phyloP scores from a whole-genome alignment of 1,139 yeast species.

The Lodderomyces margitis region DNA sequence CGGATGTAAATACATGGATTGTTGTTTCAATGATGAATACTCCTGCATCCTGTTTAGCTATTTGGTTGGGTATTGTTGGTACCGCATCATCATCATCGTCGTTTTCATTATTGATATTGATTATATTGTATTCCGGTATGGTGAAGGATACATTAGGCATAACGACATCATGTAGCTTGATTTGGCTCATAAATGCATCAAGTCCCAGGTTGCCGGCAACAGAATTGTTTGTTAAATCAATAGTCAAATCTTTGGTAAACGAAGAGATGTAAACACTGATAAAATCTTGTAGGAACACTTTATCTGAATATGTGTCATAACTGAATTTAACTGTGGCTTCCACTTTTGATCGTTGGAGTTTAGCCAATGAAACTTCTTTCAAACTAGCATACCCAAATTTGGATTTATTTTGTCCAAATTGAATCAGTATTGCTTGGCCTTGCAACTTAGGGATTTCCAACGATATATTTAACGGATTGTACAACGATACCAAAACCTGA shows the following conservation, averaged over 20 bases:
- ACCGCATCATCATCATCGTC: slow-evolving; percentile 1
- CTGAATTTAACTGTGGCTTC: slow-evolving; percentile 15
- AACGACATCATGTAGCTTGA: slow-evolving; percentile 15
- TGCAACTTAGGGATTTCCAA: slow-evolving; percentile 20
- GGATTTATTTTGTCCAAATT: slow-evolving; percentile 18
- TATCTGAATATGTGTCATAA: slow-evolving; percentile 11
- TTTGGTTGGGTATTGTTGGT: background rate
- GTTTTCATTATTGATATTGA: background rate
- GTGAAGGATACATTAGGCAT: slow-evolving; percentile 18
- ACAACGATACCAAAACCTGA: slow-evolving; percentile 32
- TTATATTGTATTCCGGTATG: slow-evolving; percentile 1
- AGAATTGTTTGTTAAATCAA: slow-evolving; percentile 16
- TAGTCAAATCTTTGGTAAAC: slow-evolving; percentile 9
- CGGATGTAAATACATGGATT: slow-evolving; percentile 52
- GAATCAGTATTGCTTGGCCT: slow-evolving; percentile 13
- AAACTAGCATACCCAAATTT: slow-evolving; percentile 18
- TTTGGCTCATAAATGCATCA: slow-evolving; percentile 18
- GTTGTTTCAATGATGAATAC: slow-evolving; percentile 39
- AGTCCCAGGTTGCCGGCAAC: slow-evolving; percentile 16
- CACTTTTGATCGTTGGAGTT: slow-evolving; percentile 15
- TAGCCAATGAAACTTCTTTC: slow-evolving; percentile 19
- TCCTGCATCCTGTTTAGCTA: slow-evolving; percentile 2
- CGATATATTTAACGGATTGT: slow-evolving; percentile 34
- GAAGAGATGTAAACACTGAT: slow-evolving; percentile 16
- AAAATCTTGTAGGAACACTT: slow-evolving; percentile 15